Base-by-base conservation (phyloP, 768 basidiomycete genomes). In the Tulasnella sp. region DNA sequence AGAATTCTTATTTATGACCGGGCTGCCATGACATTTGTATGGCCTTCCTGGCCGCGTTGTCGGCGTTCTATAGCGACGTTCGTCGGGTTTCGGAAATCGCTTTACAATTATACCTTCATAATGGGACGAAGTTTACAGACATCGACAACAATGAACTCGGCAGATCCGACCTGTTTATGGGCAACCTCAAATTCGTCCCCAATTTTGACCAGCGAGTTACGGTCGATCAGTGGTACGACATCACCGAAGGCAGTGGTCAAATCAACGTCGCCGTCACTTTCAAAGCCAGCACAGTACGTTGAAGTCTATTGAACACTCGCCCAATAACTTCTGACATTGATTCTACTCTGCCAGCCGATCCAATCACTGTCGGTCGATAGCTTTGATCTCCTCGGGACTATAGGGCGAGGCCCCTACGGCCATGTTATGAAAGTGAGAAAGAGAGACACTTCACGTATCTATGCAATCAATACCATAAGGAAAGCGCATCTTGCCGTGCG, bases 361-460 rank as follows among this genome's bases (percentile, higher is more conserved):
- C 91, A 92, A 83, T 92, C 95, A 2, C 86, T 98, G 81, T 93
- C 93, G 5, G 94, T 98, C 82, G 96, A 98, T 84, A 95, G 95
- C 82, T 98, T 99, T 82, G 97, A 99, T 85, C 89, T 99, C 76
- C 95, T 93, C 85, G 98, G 96, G 22, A 96, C 98, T 83, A 97
- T 99, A 80, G 97, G 97, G 22, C 98, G 98, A 85, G 97, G 97
- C 22, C 95, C 94, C 83, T 99, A 98, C 83, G 97, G 97, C 83
- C 98, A 98, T 91, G 96, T 99, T 82, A 96, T 99, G 93, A 97
- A 99, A 92, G 97, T 98, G 82, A 92, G 97, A 81, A 99, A 99
- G 85, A 93, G 96, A 73, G 97, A 99, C 85, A 98, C 97, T 0
- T 91, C 91, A 72, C 95, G 97, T 80, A 98, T 99, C 84, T 99